These are phyloP conservation scores for Saxophila tyrrhenica DNA, from an alignment of 495 filamentous ascomycete genomes.

Conservation along the genomic window DNA sequence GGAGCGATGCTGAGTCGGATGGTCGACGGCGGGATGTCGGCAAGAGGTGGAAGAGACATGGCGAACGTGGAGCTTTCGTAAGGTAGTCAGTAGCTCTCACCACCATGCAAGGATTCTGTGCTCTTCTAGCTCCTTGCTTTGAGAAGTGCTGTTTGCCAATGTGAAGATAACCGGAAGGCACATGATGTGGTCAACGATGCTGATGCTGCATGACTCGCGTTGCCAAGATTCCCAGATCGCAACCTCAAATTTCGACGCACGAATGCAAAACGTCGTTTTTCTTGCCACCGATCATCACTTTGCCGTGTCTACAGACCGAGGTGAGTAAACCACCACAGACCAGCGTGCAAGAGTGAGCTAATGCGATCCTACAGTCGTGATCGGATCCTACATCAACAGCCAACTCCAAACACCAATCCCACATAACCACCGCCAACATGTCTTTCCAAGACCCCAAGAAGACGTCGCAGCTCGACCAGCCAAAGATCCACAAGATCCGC, in stretches of 20 bases:
- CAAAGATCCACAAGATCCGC: constrained; percentile 95
- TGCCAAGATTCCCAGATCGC: no score
- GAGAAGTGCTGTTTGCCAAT: no score
- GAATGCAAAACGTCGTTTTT: background rate
- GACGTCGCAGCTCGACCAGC: constrained; percentile 70
- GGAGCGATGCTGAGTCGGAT: constrained; percentile 54
- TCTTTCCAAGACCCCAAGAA: constrained; percentile 87
- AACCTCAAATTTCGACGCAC: background rate
- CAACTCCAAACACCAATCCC: constrained; percentile 6
- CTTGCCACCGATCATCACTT: constrained; percentile 32
- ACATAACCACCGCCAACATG: constrained; percentile 20
- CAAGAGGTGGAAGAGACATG: constrained; percentile 54
- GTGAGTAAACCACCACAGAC: constrained; percentile 1
- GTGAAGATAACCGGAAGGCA: no score
- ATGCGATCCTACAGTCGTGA: constrained; percentile 41
- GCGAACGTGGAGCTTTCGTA: no score
- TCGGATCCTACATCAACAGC: constrained; percentile 28
- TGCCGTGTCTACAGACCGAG: constrained; percentile 36
- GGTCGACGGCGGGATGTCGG: constrained; percentile 58
- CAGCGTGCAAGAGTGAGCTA: background rate
- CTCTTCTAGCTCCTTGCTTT: no score
- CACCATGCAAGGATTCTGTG: no score
- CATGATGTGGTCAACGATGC: no score
- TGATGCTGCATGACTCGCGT: no score
- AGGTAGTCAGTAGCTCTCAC: no score